phyloP scores from a whole-genome alignment of 148 eudicot species.

The Rhododendron kiyosumense region DNA sequence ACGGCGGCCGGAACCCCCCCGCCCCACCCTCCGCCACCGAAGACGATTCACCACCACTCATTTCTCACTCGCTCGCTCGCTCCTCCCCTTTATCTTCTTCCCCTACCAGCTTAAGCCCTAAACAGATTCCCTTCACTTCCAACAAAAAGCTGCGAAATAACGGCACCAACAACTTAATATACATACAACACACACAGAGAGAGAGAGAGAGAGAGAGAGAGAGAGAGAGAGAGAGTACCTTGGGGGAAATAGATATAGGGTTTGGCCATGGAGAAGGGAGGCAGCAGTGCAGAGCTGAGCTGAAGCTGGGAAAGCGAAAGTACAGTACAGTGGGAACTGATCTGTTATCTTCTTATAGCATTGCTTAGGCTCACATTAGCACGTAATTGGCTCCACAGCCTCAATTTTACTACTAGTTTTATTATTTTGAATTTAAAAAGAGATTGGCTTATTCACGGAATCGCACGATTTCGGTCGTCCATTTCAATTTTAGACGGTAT shows the following conservation, averaged over 20 bases:
- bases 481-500: too few relatives aligned
- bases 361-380: neutral
- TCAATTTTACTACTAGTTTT: neutral
- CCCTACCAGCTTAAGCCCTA: neutral
- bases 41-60: constrained; percentile 27
- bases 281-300: constrained; percentile 2
- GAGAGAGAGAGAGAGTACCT: constrained; percentile 18
- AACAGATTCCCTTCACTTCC: neutral
- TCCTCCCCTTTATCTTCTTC: neutral
- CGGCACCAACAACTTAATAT: neutral
- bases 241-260: constrained; percentile 38
- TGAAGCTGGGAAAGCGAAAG: neutral
- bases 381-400: neutral
- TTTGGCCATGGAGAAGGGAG: constrained; percentile 24
- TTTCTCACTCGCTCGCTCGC: neutral
- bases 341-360: neutral
- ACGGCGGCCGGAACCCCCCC: constrained; percentile 31
- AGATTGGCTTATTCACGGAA: too few relatives aligned
- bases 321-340: neutral
- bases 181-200: neutral
- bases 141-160: neutral
- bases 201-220: too few relatives aligned
- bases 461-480: rapidly evolving
- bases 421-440: too few relatives aligned
- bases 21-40: constrained; percentile 24